These are phyloP conservation scores for Cladosporium sphaerospermum DNA, from an alignment of 2,329 filamentous ascomycete genomes.

Conservation along the genomic window DNA sequence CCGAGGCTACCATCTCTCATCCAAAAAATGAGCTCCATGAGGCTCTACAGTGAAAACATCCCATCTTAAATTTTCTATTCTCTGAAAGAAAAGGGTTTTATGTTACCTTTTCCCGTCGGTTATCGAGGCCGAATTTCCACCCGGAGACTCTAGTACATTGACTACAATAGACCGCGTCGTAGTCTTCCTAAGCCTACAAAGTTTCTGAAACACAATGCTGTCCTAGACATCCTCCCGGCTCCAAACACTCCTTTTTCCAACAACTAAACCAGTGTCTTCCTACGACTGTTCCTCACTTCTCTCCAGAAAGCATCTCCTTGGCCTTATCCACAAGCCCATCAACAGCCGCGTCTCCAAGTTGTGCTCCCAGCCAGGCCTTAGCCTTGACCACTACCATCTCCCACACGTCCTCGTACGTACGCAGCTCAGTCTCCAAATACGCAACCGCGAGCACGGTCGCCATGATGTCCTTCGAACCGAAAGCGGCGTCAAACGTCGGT, in stretches of 20 bases:
- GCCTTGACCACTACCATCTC: slow-evolving; percentile 60
- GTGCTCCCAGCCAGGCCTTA: slow-evolving; percentile 22
- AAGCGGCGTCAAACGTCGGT: not conserved
- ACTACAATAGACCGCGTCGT: not conserved
- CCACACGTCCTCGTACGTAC: slow-evolving; percentile 50
- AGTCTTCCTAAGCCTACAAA: not conserved
- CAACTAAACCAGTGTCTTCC: not conserved
- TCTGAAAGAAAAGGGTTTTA: too few species aligned
- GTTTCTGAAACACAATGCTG: not conserved
- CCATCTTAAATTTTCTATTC: too few species aligned
- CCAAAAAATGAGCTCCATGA: too few species aligned
- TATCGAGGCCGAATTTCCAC: not conserved
- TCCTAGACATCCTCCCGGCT: not conserved
- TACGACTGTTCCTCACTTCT: not conserved
- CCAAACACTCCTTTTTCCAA: not conserved
- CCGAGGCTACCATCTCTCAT: too few species aligned
- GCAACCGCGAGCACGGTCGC: slow-evolving; percentile 42
- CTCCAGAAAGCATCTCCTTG: not conserved
- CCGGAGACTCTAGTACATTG: not conserved
- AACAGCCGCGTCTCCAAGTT: not conserved
- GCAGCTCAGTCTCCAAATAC: slow-evolving; percentile 44
- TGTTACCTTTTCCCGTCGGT: too few species aligned
- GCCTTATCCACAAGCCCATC: not conserved
- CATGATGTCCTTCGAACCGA: slow-evolving; percentile 16
- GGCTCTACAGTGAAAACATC: too few species aligned